Evolutionary conservation across 192 early-diverging fungal species (phyloP).

Genomic region (Linnemannia schmuckeri): DNA sequence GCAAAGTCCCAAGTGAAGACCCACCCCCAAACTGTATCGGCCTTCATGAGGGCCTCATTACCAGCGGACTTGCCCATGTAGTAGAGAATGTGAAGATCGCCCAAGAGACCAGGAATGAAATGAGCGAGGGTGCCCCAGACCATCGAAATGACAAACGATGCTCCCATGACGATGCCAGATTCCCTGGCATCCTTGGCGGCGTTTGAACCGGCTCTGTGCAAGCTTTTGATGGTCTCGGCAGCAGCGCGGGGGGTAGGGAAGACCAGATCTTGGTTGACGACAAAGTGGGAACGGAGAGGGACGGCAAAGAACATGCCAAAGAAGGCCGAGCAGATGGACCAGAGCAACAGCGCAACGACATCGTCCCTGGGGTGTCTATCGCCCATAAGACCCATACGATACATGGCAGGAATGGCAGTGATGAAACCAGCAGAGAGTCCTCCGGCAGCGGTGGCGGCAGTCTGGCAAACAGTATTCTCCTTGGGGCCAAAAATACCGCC

Average conservation of each 20-base stretch:
- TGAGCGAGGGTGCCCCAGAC: slow-evolving; percentile 63
- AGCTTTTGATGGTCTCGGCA: slow-evolving; percentile 70
- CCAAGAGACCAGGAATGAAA: slow-evolving; percentile 58
- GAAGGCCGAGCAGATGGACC: slow-evolving; percentile 69
- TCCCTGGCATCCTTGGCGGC: slow-evolving; percentile 64
- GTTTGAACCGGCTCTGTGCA: slow-evolving; percentile 61
- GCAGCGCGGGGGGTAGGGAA: slow-evolving; percentile 78
- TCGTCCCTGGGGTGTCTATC: slow-evolving; percentile 57
- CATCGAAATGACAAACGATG: slow-evolving; percentile 58
- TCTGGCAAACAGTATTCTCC: slow-evolving; percentile 76
- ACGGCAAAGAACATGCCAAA: slow-evolving; percentile 82
- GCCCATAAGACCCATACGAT: slow-evolving; percentile 70
- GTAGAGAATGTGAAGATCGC: slow-evolving; percentile 59
- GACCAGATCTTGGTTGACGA: slow-evolving; percentile 75
- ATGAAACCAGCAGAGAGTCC: slow-evolving; percentile 72
- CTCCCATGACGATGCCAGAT: slow-evolving; percentile 65
- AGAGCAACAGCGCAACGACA: slow-evolving; percentile 64
- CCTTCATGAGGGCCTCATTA: slow-evolving; percentile 58
- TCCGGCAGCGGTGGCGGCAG: slow-evolving; percentile 78
- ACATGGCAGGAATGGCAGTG: slow-evolving; percentile 78
- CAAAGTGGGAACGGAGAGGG: slow-evolving; percentile 74
- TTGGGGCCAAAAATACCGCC: slow-evolving; percentile 76
- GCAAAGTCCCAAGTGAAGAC: slow-evolving; percentile 62
- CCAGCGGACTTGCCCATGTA: slow-evolving; percentile 62
- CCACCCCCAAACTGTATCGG: slow-evolving; percentile 64